Evolutionary conservation across 1,284 basidiomycete species (phyloP), one percentile per base, ranked within the genome.

Genomic region (Ganoderma lingzhi): DNA sequence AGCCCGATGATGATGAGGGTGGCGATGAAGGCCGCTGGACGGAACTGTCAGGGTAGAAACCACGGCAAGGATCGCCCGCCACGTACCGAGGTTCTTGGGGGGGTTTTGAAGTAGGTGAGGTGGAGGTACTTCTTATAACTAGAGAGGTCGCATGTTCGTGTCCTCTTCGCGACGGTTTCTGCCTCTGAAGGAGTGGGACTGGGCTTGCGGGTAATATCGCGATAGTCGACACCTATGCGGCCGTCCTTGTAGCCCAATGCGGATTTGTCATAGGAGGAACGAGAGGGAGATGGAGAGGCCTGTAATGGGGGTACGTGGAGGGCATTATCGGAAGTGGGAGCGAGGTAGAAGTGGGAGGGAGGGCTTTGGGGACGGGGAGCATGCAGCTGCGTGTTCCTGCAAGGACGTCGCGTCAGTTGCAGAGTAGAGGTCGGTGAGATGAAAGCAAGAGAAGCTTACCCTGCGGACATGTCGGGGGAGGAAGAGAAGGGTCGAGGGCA

Each of bases 1-100:
- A 88, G 61, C 15, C 83, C 81, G 19, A 76, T 71, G 70, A 68
- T 53, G 19, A 66, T 19, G 6, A 63, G 10, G 1, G 45, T 48
- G n/a, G 70, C 62, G 63, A 63, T 19, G 17, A 53, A n/a, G 58
- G 48, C 53, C 17, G 62, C 58, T 66, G 19, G 10, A 39, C 12
- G 2, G 2, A 3, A 17, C 4, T 15, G 37, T 61, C 39, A 44
- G 37, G 17, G 17, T 10, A 3, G n/a, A 19, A 15, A 41, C 14
- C 23, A 17, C 35, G 32, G 17, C 23, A 42, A 8, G n/a, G 39
- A 6, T 23, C n/a, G 80, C 79, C 62, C 81, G 76, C 81, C 80
- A 86, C 75, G 85, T 79, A 68, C 87, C 73, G 62, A 86, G 63
- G 12, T 82, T 80, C 42, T 76, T 74, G 60, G 66, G 45, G n/a